Evolutionary conservation across 768 basidiomycete species (phyloP), one percentile per base, ranked within the genome.

Genomic region (Lactarius deliciosus): DNA sequence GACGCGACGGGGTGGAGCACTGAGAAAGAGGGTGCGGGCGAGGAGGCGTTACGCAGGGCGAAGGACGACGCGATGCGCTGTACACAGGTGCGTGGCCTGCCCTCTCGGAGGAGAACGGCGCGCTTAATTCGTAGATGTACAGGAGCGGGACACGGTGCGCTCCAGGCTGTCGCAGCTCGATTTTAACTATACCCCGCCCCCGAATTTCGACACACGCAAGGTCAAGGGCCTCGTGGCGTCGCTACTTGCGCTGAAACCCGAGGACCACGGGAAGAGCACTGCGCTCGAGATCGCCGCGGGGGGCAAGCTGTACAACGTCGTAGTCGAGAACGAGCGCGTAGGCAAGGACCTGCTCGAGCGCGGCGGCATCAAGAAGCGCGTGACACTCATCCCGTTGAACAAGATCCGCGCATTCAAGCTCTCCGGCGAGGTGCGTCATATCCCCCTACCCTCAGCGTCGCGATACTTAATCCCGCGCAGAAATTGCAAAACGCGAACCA

Each of bases 281-380:
- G 97, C 97, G 2, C 82, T 98, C 5, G 97, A 99, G 76, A 89
- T 98, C 68, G 87, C 92, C 20, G 96, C 95, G 0, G 95, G 95
- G 0, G 88, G 86, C 0, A 91, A 90, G 70, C 81, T 99, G 10
- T 97, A 91, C 78, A 94, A 98, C 69, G 93, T 98, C 43, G 91
- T 98, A 32, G 92, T 98, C 9, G 88, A 96, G 70, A 88, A 96
- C 73, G 95, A 98, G 77, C 84, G 84, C 64, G 86, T 96, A 55
- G 96, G 94, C 34, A 91, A 90, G 71, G 87, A 91, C 34, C 82
- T 98, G 30, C 79, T 98, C 57, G 85, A 90, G 74, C 86, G 90
- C 57, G 88, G 89, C 10, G 79, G 81, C 58, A 84, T 98, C 71
- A 89, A 86, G 79, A 94, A 90, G 76, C 86, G 95, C 22, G 91